Evolutionary conservation across 495 filamentous ascomycete genomes (phyloP).

Genomic region (Tuber brumale): DNA sequence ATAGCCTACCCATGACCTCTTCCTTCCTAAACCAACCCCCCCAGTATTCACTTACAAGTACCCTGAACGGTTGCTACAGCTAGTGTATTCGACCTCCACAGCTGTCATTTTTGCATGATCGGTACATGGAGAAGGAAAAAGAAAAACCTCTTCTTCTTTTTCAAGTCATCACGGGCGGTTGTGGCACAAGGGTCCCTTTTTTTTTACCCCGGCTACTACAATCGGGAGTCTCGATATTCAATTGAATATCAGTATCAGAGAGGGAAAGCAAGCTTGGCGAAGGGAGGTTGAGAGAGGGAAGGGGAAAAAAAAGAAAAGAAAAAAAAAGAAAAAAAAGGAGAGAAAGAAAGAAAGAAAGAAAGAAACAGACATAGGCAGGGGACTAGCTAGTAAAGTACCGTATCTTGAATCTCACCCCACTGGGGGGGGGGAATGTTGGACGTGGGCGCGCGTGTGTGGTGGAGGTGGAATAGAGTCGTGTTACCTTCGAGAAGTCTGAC

Average conservation of each 20-base stretch:
- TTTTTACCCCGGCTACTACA: not conserved
- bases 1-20: not conserved
- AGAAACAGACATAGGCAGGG: not conserved
- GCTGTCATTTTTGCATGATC: not conserved
- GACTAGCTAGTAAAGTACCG: not conserved
- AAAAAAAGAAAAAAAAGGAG: not conserved
- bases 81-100: not conserved
- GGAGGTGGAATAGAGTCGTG: not conserved
- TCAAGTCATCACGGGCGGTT: not conserved
- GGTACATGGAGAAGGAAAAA: not conserved
- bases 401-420: not conserved
- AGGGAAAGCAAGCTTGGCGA: not conserved
- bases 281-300: not conserved
- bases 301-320: not conserved
- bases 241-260: not conserved
- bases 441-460: not conserved
- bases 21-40: not conserved
- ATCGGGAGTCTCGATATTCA: not conserved
- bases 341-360: not conserved
- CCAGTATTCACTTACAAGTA: not conserved
- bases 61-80: not conserved
- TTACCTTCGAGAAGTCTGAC: conserved; percentile 1
- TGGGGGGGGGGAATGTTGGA: not conserved
- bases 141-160: not conserved
- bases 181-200: not conserved